Percentiles rank a stretch among this genome's conserved stretches.
Conservation (phyloP, 768 basidiomycete species). For the Tephrocybe sp. region DNA sequence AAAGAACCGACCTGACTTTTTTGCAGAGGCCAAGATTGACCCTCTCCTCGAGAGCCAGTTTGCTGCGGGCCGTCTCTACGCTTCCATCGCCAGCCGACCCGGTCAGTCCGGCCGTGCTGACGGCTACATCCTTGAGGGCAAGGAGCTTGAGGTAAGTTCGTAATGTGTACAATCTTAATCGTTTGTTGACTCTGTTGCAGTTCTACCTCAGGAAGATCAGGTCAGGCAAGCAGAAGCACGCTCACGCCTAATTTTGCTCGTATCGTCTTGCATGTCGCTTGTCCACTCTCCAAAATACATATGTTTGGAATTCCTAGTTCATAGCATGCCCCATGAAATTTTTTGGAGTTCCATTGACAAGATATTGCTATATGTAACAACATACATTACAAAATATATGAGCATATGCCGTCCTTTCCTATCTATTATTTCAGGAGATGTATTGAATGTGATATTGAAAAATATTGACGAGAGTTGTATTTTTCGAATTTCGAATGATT, state of each 20-base stretch:
- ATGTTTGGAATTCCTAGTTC: conserved; percentile 12
- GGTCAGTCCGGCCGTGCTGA: conserved; percentile 96
- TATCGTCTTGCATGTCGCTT: neutral
- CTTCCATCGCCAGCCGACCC: conserved; percentile 89
- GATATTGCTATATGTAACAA: neutral
- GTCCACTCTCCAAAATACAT: conserved; percentile 12
- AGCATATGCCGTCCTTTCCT: neutral
- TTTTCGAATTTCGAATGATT: neutral
- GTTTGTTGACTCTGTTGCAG: conserved; percentile 37
- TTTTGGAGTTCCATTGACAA: neutral
- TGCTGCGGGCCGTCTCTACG: conserved; percentile 93
- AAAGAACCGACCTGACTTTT: neutral
- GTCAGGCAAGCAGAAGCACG: conserved; percentile 95
- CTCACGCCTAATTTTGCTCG: conserved; percentile 37
- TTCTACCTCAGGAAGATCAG: conserved; percentile 95
- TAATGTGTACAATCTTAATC: neutral
- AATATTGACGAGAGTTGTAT: neutral
- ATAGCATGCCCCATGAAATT: conserved; percentile 9
- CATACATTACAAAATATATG: conserved; percentile 1
- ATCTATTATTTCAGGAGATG: neutral
- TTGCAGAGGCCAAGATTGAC: conserved; percentile 88
- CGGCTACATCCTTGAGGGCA: conserved; percentile 97
- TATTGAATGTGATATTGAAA: neutral
- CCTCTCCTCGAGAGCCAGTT: conserved; percentile 87
- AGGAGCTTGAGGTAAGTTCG: conserved; percentile 86